phyloP scores from a whole-genome alignment of 257 asterid genomes.

The Plectranthus barbatus region DNA sequence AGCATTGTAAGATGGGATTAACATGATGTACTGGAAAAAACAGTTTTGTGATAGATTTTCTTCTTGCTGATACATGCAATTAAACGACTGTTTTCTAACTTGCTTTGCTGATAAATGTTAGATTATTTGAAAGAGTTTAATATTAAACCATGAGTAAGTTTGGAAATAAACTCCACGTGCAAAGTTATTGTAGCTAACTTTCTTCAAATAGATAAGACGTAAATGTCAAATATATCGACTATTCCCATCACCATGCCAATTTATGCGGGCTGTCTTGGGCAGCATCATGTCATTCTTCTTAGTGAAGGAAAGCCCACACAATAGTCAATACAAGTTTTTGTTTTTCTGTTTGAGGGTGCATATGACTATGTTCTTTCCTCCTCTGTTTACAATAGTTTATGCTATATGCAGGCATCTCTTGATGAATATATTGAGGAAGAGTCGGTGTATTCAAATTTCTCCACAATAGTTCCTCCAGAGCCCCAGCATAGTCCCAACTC shows the following conservation, averaged over 20 bases:
- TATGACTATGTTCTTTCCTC: neutral
- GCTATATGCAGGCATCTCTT: slow-evolving; percentile 35
- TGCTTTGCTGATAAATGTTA: neutral
- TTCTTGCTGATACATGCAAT: neutral
- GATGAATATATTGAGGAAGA: slow-evolving; percentile 25
- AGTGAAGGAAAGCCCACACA: neutral
- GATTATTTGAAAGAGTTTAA: too few relatives aligned
- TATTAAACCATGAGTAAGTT: neutral
- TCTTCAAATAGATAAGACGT: neutral
- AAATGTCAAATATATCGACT: neutral
- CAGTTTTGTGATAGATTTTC: too few relatives aligned
- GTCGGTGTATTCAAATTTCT: slow-evolving; percentile 16
- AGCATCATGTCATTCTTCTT: neutral
- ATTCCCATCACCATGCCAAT: too few relatives aligned
- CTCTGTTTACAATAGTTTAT: neutral
- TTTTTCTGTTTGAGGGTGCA: neutral
- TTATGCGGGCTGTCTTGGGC: too few relatives aligned
- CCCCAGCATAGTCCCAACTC: slow-evolving; percentile 55
- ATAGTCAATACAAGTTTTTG: neutral
- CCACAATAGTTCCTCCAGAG: slow-evolving; percentile 18
- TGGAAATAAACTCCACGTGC: neutral
- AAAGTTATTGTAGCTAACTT: neutral
- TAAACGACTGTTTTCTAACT: neutral
- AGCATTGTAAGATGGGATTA: neutral
- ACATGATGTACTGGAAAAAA: neutral